Evolutionary conservation across 805 yeast genomes (phyloP).

Genomic region (Yarrowia osloensis): DNA sequence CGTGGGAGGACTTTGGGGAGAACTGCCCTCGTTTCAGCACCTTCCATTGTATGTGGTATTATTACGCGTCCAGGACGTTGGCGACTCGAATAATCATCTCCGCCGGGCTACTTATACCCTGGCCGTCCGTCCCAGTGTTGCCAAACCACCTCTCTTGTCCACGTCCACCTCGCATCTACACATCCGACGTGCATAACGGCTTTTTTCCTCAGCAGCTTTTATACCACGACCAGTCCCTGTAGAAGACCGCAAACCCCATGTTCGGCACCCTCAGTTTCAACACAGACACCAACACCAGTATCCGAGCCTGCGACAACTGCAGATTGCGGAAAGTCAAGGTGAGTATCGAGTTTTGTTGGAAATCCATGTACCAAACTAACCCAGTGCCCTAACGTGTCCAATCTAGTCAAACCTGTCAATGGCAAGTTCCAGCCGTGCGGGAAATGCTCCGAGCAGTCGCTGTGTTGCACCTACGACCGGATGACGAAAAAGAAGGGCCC

Average conservation of each 20-base stretch:
- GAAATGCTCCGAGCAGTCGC: not conserved
- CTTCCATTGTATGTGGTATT: no score
- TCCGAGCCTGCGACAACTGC: slow-evolving; percentile 9
- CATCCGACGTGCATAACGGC: slow-evolving; percentile 15
- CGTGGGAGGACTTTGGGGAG: not conserved
- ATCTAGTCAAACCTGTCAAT: not conserved
- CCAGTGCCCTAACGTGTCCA: not conserved
- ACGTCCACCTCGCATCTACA: not conserved
- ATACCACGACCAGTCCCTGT: not conserved
- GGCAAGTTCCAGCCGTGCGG: slow-evolving; percentile 1
- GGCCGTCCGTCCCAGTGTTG: no score
- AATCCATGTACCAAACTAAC: not conserved
- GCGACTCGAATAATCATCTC: no score
- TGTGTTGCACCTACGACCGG: not conserved
- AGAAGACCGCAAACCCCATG: not conserved
- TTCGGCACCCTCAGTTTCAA: slow-evolving; percentile 13
- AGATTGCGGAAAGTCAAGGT: not conserved
- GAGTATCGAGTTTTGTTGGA: not conserved
- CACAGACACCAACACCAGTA: not conserved
- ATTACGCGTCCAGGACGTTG: no score
- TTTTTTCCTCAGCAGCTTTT: not conserved
- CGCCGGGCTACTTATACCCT: no score
- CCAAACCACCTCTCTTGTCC: not conserved
- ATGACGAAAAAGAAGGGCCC: slow-evolving; percentile 6
- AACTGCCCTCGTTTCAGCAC: no score